Evolutionary conservation across 192 early-diverging fungal genomes (phyloP), one percentile per base, ranked within the genome.

Genomic region (Mortierella claussenii): DNA sequence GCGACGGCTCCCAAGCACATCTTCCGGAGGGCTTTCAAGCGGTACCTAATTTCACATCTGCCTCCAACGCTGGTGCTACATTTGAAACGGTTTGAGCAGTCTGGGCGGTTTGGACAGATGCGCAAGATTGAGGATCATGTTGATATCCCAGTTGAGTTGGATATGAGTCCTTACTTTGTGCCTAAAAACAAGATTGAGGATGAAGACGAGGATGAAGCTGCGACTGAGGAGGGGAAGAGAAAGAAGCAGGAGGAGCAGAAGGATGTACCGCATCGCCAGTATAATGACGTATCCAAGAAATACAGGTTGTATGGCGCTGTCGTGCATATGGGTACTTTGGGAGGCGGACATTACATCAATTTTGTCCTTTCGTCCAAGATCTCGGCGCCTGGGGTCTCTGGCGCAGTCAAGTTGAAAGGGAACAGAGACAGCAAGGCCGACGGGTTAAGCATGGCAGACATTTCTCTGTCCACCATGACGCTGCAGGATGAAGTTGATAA

Each of bases 231-330:
- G n/a, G n/a, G n/a, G n/a, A n/a, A n/a, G n/a, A n/a, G n/a, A n/a
- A n/a, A n/a, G n/a, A 32, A 54, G 18, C 4, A 53, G 4, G 10
- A 36, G 13, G 13, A 13, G 10, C 28, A 15, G 13, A 26, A 46
- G 4, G 17, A n/a, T 24, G 34, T 30, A 8, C 45, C 36, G 9
- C 20, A 31, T 1, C 30, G 36, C 0, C 44, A 17, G 44, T 28
- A 56, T 1, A 43, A 34, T 17, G 21, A 18, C 31, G 12, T 33
- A 24, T 44, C 51, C 13, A 78, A 67, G 44, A 68, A 63, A 20
- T 84, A 84, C 51, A 53, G 82, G 26, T 47, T 84, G 3, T 84
- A 84, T 65, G 82, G 80, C 12, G 80, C 80, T 7, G 80, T 84
- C 15, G 80, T 81, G 2, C 82, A 84, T 30, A 73, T 75, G 54